Evolutionary conservation across 192 early-diverging fungal species (phyloP), one percentile per base, ranked within the genome.

Genomic region (Podila horticola): DNA sequence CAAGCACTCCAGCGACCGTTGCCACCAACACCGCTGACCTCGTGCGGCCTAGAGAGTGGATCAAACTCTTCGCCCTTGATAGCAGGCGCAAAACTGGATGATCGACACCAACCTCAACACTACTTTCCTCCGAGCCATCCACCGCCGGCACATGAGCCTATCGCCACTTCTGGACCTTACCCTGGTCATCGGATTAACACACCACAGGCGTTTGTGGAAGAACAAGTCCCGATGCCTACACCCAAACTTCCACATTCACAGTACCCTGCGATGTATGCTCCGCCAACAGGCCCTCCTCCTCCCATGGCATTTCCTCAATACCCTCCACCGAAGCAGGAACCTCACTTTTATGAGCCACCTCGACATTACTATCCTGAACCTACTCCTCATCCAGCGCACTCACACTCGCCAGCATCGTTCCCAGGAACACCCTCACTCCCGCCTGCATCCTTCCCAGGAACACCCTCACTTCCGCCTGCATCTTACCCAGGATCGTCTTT

Each of bases 21-120:
- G 24, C 71, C 77, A 51, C 77, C 77, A 49, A 73, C 71, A 17
- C 77, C 71, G 19, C 31, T 24, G 2, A 57, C 66, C 8, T 51
- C 67, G 2, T 64, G 5, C 17, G 24, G n/a, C 17, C 24, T 24
- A 26, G 52, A 55, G 50, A 22, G 1, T 6, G 52, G 52, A 10
- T 26, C 52, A 22, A 55, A 9, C 52, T 55, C 24, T 55, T 55
- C 52, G 52, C 52, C 52, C 20, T n/a, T 55, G 22, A 55, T 55
- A 2, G 52, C 52, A 10, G 24, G 22, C 22, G 22, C 52, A 55
- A 55, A 26, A 24, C 52, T 55, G 24, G 52, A 55, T n/a, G n/a
- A n/a, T 24, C 52, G 52, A 11, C 22, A n/a, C 22, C 52, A 22
- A 22, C 22, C 22, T 55, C 52, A 24, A 22, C 52, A 55, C 5